Evolutionary conservation across 2,329 filamentous ascomycete genomes (phyloP).

Genomic region (Neurospora crassa): DNA sequence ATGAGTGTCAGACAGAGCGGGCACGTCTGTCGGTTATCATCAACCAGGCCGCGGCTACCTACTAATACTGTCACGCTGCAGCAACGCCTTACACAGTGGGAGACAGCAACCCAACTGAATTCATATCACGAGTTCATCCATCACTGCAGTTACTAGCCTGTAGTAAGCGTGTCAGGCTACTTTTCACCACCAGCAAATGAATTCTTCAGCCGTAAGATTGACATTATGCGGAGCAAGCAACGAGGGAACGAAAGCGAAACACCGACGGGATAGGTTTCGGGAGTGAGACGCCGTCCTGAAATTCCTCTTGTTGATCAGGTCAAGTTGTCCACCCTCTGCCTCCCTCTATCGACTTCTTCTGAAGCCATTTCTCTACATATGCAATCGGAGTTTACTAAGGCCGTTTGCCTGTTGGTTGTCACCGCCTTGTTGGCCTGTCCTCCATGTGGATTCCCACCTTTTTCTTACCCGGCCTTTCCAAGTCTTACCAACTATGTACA

Average conservation of each 20-base stretch:
- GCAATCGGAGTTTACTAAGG: not conserved
- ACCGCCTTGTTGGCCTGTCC: not conserved
- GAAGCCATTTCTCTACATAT: not conserved
- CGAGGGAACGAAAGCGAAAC: not conserved
- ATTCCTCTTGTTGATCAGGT: no score
- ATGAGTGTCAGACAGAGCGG: no score
- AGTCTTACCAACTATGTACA: not conserved
- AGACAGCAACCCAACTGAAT: not conserved
- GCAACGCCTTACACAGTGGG: not conserved
- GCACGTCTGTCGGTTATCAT: not conserved
- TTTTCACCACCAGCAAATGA: not conserved
- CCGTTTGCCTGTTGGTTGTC: not conserved
- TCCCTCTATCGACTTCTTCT: not conserved
- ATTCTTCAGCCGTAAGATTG: not conserved
- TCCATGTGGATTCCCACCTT: not conserved
- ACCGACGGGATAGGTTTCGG: not conserved
- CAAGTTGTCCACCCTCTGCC: not conserved
- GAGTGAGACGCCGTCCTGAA: not conserved
- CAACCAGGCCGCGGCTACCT: not conserved
- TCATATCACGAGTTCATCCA: not conserved
- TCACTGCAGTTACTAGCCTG: not conserved
- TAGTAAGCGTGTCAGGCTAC: not conserved
- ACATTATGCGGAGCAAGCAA: not conserved
- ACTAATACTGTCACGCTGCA: not conserved
- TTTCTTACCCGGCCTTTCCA: not conserved